These are phyloP conservation scores for Hypoxylon sp. DNA, from an alignment of 2,329 filamentous ascomycete species.

Conservation along the genomic window DNA sequence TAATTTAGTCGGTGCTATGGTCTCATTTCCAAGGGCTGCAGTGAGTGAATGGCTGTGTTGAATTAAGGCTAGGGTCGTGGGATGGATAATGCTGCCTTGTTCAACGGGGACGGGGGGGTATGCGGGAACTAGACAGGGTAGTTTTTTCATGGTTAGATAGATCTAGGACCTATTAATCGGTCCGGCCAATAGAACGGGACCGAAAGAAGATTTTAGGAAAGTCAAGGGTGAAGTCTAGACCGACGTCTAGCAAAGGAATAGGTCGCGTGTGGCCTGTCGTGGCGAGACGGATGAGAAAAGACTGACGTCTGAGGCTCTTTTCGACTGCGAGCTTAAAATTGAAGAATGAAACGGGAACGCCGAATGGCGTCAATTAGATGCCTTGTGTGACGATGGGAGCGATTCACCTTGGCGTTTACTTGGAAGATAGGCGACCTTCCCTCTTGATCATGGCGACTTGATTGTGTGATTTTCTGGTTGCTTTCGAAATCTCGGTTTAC, in stretches of 20 bases:
- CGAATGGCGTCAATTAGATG: slow-evolving; percentile 38
- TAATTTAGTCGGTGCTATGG: not conserved
- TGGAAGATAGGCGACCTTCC: slow-evolving; percentile 34
- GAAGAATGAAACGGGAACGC: slow-evolving; percentile 51
- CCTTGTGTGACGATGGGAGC: not conserved
- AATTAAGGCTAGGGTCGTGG: not conserved
- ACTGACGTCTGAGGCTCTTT: slow-evolving; percentile 31
- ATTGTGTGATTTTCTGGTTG: slow-evolving; percentile 35
- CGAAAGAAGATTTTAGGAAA: slow-evolving; percentile 60
- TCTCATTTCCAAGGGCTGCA: not conserved
- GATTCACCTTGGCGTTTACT: slow-evolving; percentile 9
- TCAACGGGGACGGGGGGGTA: not conserved
- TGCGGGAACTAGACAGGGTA: slow-evolving; percentile 7
- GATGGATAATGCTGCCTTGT: not conserved
- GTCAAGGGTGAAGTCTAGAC: slow-evolving; percentile 61
- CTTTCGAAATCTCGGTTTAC: slow-evolving; percentile 32
- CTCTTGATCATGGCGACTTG: slow-evolving; percentile 22
- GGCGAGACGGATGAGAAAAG: slow-evolving; percentile 44
- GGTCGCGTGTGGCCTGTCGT: not conserved
- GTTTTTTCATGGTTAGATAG: not conserved
- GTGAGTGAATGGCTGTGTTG: not conserved
- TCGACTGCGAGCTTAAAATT: not conserved
- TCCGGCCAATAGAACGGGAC: slow-evolving; percentile 59
- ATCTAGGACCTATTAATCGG: slow-evolving; percentile 57
- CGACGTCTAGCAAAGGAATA: slow-evolving; percentile 56